Evolutionary conservation across 345 rosid species (phyloP).

Genomic region (Sisymbrium irio): DNA sequence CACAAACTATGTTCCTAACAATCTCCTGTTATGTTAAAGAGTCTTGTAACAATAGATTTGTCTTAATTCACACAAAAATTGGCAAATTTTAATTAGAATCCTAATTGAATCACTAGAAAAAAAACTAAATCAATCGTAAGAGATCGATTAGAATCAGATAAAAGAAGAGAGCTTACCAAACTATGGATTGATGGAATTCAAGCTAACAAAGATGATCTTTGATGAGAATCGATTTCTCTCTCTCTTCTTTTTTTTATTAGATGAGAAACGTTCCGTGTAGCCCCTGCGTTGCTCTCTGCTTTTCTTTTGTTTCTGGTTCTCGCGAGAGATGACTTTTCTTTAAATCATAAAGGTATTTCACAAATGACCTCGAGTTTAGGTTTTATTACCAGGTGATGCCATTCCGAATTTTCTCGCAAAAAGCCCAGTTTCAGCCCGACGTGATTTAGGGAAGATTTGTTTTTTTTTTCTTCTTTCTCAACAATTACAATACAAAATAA

Average conservation of each 20-base stretch:
- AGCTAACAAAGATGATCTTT: neutral
- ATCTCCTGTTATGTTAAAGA: neutral
- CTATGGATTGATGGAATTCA: neutral
- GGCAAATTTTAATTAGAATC: neutral
- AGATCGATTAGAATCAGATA: neutral
- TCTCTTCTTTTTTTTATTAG: neutral
- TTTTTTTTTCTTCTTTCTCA: no score
- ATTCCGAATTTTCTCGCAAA: neutral
- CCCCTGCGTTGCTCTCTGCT: neutral
- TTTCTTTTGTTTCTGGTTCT: neutral
- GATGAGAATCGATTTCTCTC: neutral
- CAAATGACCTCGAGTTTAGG: neutral
- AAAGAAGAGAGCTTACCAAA: neutral
- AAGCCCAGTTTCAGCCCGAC: neutral
- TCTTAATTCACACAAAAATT: neutral
- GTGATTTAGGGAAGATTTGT: neutral
- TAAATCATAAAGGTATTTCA: neutral
- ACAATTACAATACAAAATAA: no score
- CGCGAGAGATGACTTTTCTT: neutral
- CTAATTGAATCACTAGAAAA: neutral
- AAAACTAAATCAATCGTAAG: neutral
- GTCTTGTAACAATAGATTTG: neutral
- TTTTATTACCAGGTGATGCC: neutral
- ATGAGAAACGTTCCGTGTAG: neutral
- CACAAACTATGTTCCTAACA: neutral